Evolutionary conservation across 2,329 filamentous ascomycete species (phyloP).

Genomic region (Beauveria brongniartii): DNA sequence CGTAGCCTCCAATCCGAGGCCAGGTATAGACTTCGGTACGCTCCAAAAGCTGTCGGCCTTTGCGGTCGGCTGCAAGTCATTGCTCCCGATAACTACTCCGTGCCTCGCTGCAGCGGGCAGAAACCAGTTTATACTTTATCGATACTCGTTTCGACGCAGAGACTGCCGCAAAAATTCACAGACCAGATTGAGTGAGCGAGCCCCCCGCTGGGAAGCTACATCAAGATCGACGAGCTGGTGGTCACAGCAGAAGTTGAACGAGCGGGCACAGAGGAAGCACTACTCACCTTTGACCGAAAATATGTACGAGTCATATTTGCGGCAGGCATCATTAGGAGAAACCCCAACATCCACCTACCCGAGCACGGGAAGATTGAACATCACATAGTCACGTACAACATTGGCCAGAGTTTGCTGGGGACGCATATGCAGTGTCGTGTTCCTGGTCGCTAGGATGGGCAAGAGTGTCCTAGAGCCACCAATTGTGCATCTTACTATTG

Average conservation of each 20-base stretch:
- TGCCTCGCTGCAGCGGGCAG: conserved; percentile 13
- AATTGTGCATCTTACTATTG: too few relatives aligned
- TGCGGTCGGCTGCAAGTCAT: conserved; percentile 10
- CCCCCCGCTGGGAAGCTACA: not conserved
- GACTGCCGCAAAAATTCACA: conserved; percentile 3
- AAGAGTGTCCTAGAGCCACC: too few relatives aligned
- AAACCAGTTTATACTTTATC: conserved; percentile 13
- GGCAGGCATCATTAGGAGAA: not conserved
- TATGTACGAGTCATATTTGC: not conserved
- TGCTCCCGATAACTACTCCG: conserved; percentile 12
- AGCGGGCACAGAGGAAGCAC: not conserved
- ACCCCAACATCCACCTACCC: not conserved
- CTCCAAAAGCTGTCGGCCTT: too few relatives aligned
- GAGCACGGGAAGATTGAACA: too few relatives aligned
- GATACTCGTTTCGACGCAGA: conserved; percentile 11
- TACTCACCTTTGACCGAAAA: not conserved
- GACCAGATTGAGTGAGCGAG: not conserved
- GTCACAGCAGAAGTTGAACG: not conserved
- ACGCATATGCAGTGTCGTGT: too few relatives aligned
- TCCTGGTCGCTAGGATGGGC: too few relatives aligned
- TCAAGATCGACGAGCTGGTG: not conserved
- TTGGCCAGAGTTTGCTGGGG: too few relatives aligned
- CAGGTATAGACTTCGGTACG: too few relatives aligned
- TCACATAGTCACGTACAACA: too few relatives aligned
- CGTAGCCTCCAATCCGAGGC: too few relatives aligned